phyloP scores from a whole-genome alignment of 176 grass and related monocot species.

The Olyra latifolia region DNA sequence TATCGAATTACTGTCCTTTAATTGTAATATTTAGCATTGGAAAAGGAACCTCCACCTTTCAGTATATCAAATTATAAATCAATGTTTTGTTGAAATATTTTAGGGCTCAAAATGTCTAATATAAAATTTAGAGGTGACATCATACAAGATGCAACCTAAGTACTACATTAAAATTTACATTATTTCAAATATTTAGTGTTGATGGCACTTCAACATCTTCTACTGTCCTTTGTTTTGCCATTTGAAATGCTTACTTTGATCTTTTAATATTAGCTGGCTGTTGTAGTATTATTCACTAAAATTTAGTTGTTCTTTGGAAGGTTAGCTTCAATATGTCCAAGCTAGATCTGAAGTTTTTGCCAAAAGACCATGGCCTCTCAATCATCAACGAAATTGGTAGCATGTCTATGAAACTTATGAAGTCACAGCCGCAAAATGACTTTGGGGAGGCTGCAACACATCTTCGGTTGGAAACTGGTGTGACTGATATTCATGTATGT shows the following conservation, averaged over 20 bases:
- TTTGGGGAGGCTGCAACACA: slow-evolving; percentile 54
- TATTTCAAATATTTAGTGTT: not conserved
- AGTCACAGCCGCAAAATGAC: slow-evolving; percentile 49
- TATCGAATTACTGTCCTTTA: not conserved
- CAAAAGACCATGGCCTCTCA: slow-evolving; percentile 60
- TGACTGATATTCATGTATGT: slow-evolving; percentile 79
- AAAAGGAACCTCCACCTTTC: not conserved
- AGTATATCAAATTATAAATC: not conserved
- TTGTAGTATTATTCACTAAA: slow-evolving; percentile 60
- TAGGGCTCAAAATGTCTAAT: slow-evolving; percentile 13
- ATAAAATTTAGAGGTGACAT: not conserved
- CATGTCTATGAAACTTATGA: slow-evolving; percentile 61
- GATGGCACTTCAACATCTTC: not conserved
- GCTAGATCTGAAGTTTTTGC: slow-evolving; percentile 82
- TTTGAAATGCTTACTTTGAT: slow-evolving; percentile 17
- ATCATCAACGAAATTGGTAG: slow-evolving; percentile 69
- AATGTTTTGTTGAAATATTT: not conserved
- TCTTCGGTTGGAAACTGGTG: slow-evolving; percentile 65
- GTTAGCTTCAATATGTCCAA: slow-evolving; percentile 98
- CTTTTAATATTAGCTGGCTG: slow-evolving; percentile 8
- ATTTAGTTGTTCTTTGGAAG: slow-evolving; percentile 91
- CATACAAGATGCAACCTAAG: slow-evolving; percentile 13
- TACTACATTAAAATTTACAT: not conserved
- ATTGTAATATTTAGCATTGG: slow-evolving; percentile 3
- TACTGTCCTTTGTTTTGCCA: slow-evolving; percentile 16